phyloP scores from a whole-genome alignment of 1,284 basidiomycete genomes.

The Puccinia polysora region DNA sequence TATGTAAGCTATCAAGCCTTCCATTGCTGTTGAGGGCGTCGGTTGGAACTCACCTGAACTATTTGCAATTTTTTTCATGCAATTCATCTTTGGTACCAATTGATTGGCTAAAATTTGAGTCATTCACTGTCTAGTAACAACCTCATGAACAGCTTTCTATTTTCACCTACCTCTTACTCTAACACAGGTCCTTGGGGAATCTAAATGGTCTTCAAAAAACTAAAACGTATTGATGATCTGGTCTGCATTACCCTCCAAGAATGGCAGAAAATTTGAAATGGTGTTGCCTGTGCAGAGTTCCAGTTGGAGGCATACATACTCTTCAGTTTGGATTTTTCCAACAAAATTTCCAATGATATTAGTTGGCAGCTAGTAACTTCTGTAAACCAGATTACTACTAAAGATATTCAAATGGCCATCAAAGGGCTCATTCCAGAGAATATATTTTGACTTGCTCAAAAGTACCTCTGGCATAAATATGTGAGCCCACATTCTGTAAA shows the following conservation, averaged over 20 bases:
- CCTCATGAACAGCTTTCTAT: constrained; percentile 99
- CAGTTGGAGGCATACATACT: constrained; percentile 93
- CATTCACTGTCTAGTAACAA: constrained; percentile 88
- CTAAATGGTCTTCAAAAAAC: too few relatives aligned
- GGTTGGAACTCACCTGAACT: constrained; percentile 97
- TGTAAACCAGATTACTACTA: constrained; percentile 79
- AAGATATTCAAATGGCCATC: constrained; percentile 87
- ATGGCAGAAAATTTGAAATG: constrained; percentile 91
- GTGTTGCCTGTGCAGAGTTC: constrained; percentile 94
- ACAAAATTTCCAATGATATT: constrained; percentile 95
- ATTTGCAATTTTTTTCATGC: constrained; percentile 99
- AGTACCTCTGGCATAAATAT: constrained; percentile 94
- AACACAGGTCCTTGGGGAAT: constrained; percentile 99
- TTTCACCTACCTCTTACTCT: constrained; percentile 98
- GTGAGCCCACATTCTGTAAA: constrained; percentile 60
- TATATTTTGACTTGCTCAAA: constrained; percentile 88
- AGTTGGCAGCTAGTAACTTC: constrained; percentile 87
- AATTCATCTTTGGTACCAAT: too few relatives aligned
- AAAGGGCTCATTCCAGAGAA: constrained; percentile 80
- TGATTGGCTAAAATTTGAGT: constrained; percentile 83
- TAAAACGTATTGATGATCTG: constrained; percentile 85
- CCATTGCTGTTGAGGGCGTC: constrained; percentile 95
- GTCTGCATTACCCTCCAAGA: constrained; percentile 90
- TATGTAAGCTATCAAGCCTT: constrained; percentile 80
- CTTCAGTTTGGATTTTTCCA: constrained; percentile 85